phyloP scores from a whole-genome alignment of 208 protist genomes.

The Leishmania aethiopica region DNA sequence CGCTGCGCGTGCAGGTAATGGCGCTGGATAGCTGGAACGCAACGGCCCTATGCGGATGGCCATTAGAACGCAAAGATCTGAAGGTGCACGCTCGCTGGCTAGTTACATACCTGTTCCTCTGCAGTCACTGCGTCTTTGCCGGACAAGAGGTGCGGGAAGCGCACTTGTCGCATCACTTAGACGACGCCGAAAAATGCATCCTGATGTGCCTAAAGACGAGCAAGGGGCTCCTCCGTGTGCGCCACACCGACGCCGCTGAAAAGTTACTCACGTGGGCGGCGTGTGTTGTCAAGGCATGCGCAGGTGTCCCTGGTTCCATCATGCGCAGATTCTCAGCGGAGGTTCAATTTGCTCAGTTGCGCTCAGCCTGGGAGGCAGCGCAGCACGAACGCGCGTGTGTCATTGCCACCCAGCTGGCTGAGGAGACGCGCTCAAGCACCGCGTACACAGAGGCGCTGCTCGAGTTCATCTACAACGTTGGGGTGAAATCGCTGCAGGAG shows the following conservation, averaged over 20 bases:
- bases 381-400: constrained; percentile 21
- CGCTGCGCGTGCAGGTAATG: constrained; percentile 41
- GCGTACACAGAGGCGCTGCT: constrained; percentile 58
- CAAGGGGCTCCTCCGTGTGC: constrained; percentile 29
- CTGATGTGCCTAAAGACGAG: constrained; percentile 83
- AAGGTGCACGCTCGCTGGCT: constrained; percentile 34
- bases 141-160: constrained; percentile 25
- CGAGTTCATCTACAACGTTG: constrained; percentile 60
- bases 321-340: constrained; percentile 29
- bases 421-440: constrained; percentile 15
- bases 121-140: constrained; percentile 64
- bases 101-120: constrained; percentile 54
- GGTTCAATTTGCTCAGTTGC: constrained; percentile 58
- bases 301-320: background rate
- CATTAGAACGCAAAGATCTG: constrained; percentile 19
- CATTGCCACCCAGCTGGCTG: constrained; percentile 26
- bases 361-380: constrained; percentile 36
- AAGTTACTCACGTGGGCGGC: constrained; percentile 29
- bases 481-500: constrained; percentile 3
- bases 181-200: constrained; percentile 71
- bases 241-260: constrained; percentile 11
- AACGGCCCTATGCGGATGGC: constrained; percentile 36
- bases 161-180: constrained; percentile 57
- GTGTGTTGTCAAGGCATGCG: constrained; percentile 11
- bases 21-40: constrained; percentile 67